Percentiles rank a stretch among this genome's conserved stretches.
phyloP scores from a whole-genome alignment of 1,284 basidiomycete genomes.

The Apiotrichum mycotoxinovorans region DNA sequence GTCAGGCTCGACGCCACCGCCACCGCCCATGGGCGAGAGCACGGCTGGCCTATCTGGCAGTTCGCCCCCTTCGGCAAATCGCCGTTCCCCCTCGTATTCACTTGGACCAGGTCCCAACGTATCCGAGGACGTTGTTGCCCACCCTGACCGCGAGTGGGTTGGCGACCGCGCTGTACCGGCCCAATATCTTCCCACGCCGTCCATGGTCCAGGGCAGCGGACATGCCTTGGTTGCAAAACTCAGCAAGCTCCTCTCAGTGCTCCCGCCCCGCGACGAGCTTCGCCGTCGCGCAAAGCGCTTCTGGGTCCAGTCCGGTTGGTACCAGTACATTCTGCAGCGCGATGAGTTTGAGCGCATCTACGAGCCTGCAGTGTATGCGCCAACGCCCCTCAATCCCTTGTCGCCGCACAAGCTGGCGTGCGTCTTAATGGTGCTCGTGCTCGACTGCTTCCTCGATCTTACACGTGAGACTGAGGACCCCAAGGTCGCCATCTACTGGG shows the following conservation, averaged over 20 bases:
- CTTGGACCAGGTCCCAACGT: slow-evolving; percentile 6
- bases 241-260: slow-evolving; percentile 26
- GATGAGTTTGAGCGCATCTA: slow-evolving; percentile 41
- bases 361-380: slow-evolving; percentile 40
- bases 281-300: slow-evolving; percentile 26
- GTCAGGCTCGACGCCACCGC: neutral
- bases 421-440: slow-evolving; percentile 42
- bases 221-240: slow-evolving; percentile 13
- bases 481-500: slow-evolving; percentile 37
- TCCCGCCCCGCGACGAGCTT: slow-evolving; percentile 35
- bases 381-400: slow-evolving; percentile 38
- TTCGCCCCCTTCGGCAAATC: neutral
- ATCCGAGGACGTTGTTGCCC: slow-evolving; percentile 31
- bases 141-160: slow-evolving; percentile 39
- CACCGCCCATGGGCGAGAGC: slow-evolving; percentile 2
- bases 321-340: slow-evolving; percentile 32
- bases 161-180: slow-evolving; percentile 42
- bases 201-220: slow-evolving; percentile 4
- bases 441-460: slow-evolving; percentile 41
- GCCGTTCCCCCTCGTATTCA: neutral
- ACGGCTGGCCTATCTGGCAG: neutral
- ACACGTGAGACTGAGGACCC: slow-evolving; percentile 29
- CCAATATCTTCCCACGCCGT: slow-evolving; percentile 27
- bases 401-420: slow-evolving; percentile 45
- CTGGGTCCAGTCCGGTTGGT: slow-evolving; percentile 37